Percentiles rank a stretch among this genome's conserved stretches.
phyloP scores from a whole-genome alignment of 257 asterid species.

The Anisodus acutangulus region DNA sequence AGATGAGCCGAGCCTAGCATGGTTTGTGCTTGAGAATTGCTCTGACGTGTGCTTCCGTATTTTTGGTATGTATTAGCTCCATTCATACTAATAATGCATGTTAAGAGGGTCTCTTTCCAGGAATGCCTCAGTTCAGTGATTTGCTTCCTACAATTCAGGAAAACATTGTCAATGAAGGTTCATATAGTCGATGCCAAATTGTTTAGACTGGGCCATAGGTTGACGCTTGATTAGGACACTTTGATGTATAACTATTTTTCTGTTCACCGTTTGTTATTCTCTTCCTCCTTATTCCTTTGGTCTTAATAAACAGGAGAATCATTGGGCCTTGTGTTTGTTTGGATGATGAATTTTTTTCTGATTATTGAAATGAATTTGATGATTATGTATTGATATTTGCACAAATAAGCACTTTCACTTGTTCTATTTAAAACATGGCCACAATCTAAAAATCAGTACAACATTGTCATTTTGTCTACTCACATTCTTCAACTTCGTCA shows the following conservation, averaged over 20 bases:
- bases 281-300: neutral
- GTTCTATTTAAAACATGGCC: neutral
- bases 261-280: neutral
- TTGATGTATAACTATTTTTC: neutral
- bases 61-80: neutral
- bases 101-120: neutral
- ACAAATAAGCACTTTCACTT: neutral
- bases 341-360: neutral
- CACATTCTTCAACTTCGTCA: neutral
- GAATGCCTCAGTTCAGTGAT: constrained; percentile 2
- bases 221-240: neutral
- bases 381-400: neutral
- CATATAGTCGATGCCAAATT: neutral
- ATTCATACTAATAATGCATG: constrained; percentile 2
- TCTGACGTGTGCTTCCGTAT: neutral
- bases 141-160: neutral
- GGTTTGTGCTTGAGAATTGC: constrained; percentile 18
- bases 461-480: neutral
- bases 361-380: neutral
- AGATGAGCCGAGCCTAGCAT: neutral
- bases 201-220: neutral
- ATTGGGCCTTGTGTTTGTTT: neutral
- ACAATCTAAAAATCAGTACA: neutral
- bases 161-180: neutral
- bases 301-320: neutral